These are phyloP conservation scores for Chaetomium sp. DNA, from an alignment of 2,329 filamentous ascomycete species.

Conservation along the genomic window DNA sequence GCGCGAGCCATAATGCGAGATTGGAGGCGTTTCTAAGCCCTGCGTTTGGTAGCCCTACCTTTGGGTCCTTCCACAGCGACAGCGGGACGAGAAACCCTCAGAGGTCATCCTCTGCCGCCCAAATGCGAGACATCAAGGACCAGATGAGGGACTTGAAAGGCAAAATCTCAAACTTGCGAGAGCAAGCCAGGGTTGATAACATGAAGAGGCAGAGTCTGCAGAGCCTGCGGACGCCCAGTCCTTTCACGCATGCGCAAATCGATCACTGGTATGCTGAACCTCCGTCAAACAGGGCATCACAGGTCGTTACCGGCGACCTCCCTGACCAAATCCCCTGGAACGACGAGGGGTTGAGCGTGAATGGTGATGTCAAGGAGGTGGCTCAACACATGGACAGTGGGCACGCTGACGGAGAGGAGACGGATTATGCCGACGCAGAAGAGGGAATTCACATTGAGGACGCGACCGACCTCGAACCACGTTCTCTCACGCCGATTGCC, in stretches of 20 bases:
- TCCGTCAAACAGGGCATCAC: constrained; percentile 33
- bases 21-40: constrained; percentile 49
- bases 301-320: constrained; percentile 16
- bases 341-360: constrained; percentile 37
- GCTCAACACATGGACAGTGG: constrained; percentile 16
- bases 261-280: constrained; percentile 55
- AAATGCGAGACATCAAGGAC: constrained; percentile 73
- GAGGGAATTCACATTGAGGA: constrained; percentile 36
- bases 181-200: constrained; percentile 77
- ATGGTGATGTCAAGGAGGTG: constrained; percentile 34
- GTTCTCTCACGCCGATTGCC: constrained; percentile 26
- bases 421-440: constrained; percentile 37
- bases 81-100: constrained; percentile 49
- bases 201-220: constrained; percentile 76
- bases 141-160: constrained; percentile 86
- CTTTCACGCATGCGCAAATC: constrained; percentile 69
- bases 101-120: constrained; percentile 71
- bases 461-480: constrained; percentile 21
- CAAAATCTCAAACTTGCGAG: constrained; percentile 77
- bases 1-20: constrained; percentile 38
- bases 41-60: constrained; percentile 51
- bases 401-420: constrained; percentile 36
- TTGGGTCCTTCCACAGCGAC: constrained; percentile 40
- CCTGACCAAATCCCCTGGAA: constrained; percentile 38
- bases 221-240: constrained; percentile 73